Conservation (phyloP, 169 alveolate species). For the Plasmodium gallinaceum region DNA sequence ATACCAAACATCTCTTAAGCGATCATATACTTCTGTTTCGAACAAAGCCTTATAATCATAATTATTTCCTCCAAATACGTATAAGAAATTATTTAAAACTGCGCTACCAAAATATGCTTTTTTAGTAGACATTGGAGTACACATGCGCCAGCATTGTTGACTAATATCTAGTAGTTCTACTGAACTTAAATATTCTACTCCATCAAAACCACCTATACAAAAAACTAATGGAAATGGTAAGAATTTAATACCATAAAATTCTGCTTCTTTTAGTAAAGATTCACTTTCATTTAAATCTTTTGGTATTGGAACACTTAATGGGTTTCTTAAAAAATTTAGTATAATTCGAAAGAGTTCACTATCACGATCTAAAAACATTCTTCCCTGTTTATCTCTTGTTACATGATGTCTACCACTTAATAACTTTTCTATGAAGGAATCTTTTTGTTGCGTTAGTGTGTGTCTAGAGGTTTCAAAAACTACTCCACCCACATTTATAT, state of each 20-base stretch:
- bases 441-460: constrained; percentile 87
- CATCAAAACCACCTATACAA: constrained; percentile 90
- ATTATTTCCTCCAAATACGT: constrained; percentile 93
- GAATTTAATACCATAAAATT: constrained; percentile 87
- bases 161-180: constrained; percentile 89
- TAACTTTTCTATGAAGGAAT: constrained; percentile 85
- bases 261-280: constrained; percentile 86
- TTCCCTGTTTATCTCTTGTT: constrained; percentile 89
- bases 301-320: constrained; percentile 84
- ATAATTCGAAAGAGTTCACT: constrained; percentile 88
- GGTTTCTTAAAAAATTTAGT: constrained; percentile 89
- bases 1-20: constrained; percentile 90
- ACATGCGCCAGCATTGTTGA: constrained; percentile 91
- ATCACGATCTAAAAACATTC: constrained; percentile 91
- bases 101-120: constrained; percentile 89
- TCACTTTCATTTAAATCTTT: constrained; percentile 89
- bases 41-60: constrained; percentile 93
- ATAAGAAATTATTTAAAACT: constrained; percentile 85
- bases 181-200: constrained; percentile 85
- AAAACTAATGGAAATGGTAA: constrained; percentile 90
- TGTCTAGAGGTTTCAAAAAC: constrained; percentile 90
- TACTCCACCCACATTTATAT: constrained; percentile 91
- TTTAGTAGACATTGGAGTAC: constrained; percentile 90
- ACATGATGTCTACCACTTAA: constrained; percentile 89
- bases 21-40: constrained; percentile 92